Conservation (phyloP, 768 basidiomycete genomes). For the Lactifluus hygrophoroides region DNA sequence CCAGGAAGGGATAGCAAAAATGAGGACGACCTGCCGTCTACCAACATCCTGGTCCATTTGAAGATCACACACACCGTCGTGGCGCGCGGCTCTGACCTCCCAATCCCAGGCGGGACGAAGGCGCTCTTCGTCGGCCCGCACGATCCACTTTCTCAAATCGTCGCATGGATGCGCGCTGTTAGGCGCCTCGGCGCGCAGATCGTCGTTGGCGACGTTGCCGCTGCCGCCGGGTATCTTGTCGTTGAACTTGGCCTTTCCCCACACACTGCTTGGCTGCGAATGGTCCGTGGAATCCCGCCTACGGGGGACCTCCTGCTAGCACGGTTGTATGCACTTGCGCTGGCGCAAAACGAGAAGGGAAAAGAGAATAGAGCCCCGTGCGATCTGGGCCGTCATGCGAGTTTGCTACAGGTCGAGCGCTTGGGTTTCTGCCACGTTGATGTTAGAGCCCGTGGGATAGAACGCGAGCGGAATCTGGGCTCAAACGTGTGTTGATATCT, state of each 20-base stretch:
- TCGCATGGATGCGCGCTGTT: constrained; percentile 14
- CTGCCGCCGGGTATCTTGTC: constrained; percentile 13
- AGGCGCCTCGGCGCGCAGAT: constrained; percentile 1
- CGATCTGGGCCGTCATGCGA: too few relatives aligned
- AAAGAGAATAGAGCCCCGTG: not conserved
- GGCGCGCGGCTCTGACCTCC: not conserved
- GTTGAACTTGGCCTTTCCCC: constrained; percentile 2
- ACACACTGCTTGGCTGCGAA: constrained; percentile 12
- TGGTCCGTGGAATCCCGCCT: constrained; percentile 10
- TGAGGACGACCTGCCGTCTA: not conserved
- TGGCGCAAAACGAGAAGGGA: not conserved
- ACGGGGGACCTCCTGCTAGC: not conserved
- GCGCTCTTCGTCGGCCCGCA: constrained; percentile 8
- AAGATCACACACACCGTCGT: constrained; percentile 12
- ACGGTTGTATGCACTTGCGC: not conserved
- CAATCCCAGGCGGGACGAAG: not conserved
- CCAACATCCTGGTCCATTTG: not conserved
- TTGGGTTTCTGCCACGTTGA: too few relatives aligned
- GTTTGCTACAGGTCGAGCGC: too few relatives aligned
- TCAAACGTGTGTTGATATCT: constrained; percentile 1
- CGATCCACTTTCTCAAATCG: constrained; percentile 10
- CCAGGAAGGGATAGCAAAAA: not conserved
- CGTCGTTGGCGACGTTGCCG: constrained; percentile 5
- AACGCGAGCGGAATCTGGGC: constrained; percentile 1
- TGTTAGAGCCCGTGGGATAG: not conserved